A percentile compares a stretch with the other conserved stretches of the same genome.
These are phyloP conservation scores for Pleurotus salmoneostramineus DNA, from an alignment of 768 basidiomycete genomes.

Conservation along the genomic window DNA sequence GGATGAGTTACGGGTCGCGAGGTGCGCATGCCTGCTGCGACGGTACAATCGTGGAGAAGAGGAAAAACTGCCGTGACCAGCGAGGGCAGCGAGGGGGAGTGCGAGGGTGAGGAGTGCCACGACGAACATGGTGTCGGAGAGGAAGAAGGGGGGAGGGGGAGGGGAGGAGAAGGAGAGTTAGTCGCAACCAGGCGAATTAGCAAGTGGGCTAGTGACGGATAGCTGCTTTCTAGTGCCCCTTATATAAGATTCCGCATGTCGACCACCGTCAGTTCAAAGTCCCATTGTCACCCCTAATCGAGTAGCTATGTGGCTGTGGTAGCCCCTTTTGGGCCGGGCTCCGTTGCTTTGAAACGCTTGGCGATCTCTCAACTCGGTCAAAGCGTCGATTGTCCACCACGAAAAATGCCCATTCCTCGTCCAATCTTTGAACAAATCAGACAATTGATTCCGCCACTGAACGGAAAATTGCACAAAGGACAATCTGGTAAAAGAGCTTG, in stretches of 20 bases:
- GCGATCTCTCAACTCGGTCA: no score
- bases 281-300: no score
- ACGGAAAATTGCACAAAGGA: conserved; percentile 88
- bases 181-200: conserved; percentile 7
- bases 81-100: conserved; percentile 19
- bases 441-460: conserved; percentile 85
- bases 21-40: conserved; percentile 17
- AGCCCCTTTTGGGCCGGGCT: no score
- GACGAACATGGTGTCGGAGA: conserved; percentile 8
- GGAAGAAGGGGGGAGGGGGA: neutral
- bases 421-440: conserved; percentile 67
- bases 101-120: conserved; percentile 4
- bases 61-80: conserved; percentile 20
- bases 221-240: neutral
- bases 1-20: conserved; percentile 8
- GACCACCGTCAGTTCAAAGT: neutral
- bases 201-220: neutral
- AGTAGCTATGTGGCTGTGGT: no score
- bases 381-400: neutral
- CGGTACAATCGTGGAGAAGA: conserved; percentile 16
- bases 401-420: conserved; percentile 57
- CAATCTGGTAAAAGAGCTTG: conserved; percentile 72
- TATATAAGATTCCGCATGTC: conserved; percentile 9
- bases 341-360: no score
- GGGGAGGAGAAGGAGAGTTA: neutral